phyloP scores from a whole-genome alignment of 306 rosid genomes.

The Potentilla sterilis region DNA sequence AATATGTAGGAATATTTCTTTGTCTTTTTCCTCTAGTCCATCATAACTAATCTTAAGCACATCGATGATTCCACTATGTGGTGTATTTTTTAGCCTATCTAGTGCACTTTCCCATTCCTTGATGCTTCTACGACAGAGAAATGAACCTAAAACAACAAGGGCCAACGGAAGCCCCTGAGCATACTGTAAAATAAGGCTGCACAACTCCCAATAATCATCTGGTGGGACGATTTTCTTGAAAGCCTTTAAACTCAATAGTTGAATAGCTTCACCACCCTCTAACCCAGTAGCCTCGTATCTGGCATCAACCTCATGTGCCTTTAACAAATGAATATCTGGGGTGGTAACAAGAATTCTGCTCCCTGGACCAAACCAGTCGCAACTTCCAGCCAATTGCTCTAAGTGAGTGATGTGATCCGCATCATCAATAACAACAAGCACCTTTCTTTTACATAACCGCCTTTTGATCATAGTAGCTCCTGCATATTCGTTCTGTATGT shows the following conservation, averaged over 20 bases:
- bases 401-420: not conserved
- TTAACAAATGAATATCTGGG: not conserved
- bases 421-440: not conserved
- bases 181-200: not conserved
- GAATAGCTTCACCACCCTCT: not conserved
- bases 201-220: not conserved
- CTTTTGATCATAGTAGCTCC: not conserved
- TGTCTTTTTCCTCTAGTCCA: not conserved
- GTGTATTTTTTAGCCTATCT: not conserved
- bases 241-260: not conserved
- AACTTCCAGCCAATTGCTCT: not conserved
- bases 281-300: not conserved
- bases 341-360: not conserved
- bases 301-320: not conserved
- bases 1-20: not conserved
- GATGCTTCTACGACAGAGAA: not conserved
- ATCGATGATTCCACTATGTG: not conserved
- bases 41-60: slow-evolving; percentile 2
- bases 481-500: not conserved
- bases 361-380: slow-evolving; percentile 14
- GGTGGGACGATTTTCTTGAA: not conserved
- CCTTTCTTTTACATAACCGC: not conserved
- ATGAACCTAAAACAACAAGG: not conserved
- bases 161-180: not conserved
- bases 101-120: not conserved